Conservation (phyloP, 805 yeast species). For the Wickerhamomyces bovis region DNA sequence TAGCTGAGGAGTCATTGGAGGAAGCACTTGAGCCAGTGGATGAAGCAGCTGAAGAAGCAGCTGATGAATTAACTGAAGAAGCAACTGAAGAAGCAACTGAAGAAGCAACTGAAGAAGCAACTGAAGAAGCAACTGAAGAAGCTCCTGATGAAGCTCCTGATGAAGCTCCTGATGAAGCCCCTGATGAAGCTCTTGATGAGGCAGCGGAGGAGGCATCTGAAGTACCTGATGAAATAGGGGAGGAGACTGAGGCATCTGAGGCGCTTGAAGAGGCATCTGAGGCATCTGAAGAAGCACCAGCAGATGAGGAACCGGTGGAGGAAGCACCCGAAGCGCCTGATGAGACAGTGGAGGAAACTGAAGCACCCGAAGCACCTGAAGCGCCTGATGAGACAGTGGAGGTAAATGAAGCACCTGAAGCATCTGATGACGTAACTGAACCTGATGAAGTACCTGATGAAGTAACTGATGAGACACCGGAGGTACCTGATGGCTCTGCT, state of each 20-base stretch:
- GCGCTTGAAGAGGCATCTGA: not conserved
- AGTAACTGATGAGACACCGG: constrained; percentile 1
- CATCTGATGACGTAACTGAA: not conserved
- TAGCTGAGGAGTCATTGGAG: constrained; percentile 17
- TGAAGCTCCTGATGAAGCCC: too few species aligned
- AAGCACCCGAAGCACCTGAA: not conserved
- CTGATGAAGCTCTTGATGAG: too few species aligned
- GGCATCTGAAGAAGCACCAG: not conserved
- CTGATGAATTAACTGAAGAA: constrained; percentile 3
- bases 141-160: too few species aligned
- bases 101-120: too few species aligned
- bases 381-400: not conserved
- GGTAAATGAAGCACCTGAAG: not conserved
- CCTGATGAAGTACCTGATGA: constrained; percentile 1
- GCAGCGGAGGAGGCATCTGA: not conserved
- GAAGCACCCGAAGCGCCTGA: not conserved
- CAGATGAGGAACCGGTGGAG: too few species aligned
- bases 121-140: too few species aligned
- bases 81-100: not conserved
- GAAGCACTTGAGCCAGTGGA: constrained; percentile 1
- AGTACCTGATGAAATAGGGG: not conserved
- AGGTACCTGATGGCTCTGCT: not conserved
- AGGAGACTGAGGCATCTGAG: not conserved
- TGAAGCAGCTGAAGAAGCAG: constrained; percentile 1
- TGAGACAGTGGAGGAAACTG: too few species aligned